phyloP scores from a whole-genome alignment of 2,329 filamentous ascomycete genomes.

The Cladosporium colombiae region DNA sequence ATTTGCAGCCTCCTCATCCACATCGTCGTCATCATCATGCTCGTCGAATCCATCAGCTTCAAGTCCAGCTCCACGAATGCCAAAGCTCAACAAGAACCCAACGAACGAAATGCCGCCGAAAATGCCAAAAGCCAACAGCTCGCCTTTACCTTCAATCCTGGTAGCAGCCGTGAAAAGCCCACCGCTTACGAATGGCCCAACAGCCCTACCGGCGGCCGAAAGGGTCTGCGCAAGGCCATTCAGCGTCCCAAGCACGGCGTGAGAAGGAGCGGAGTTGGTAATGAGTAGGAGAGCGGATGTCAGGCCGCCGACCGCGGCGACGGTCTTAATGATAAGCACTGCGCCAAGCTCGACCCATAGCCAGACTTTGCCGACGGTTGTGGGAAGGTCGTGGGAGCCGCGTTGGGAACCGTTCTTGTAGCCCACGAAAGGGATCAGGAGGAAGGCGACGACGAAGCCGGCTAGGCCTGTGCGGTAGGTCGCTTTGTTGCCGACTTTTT shows the following conservation, averaged over 20 bases:
- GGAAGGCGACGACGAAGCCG: slow-evolving; percentile 78
- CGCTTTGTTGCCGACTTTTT: slow-evolving; percentile 78
- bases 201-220: slow-evolving; percentile 83
- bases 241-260: slow-evolving; percentile 81
- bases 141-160: slow-evolving; percentile 74
- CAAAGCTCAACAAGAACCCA: slow-evolving; percentile 77
- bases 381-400: slow-evolving; percentile 49
- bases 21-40: slow-evolving; percentile 28
- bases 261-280: slow-evolving; percentile 86
- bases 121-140: slow-evolving; percentile 80
- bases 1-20: slow-evolving; percentile 33
- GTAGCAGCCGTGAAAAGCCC: slow-evolving; percentile 80
- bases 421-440: slow-evolving; percentile 86
- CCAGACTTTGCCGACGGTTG: slow-evolving; percentile 63
- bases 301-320: slow-evolving; percentile 84
- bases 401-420: slow-evolving; percentile 63
- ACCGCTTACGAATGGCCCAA: slow-evolving; percentile 86
- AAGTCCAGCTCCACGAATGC: slow-evolving; percentile 65
- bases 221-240: slow-evolving; percentile 94
- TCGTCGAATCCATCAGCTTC: slow-evolving; percentile 60
- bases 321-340: slow-evolving; percentile 83
- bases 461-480: slow-evolving; percentile 79
- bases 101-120: slow-evolving; percentile 81
- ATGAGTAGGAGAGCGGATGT: slow-evolving; percentile 89
- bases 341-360: slow-evolving; percentile 79